phyloP scores from a whole-genome alignment of 345 rosid species.

The Populus simonii region DNA sequence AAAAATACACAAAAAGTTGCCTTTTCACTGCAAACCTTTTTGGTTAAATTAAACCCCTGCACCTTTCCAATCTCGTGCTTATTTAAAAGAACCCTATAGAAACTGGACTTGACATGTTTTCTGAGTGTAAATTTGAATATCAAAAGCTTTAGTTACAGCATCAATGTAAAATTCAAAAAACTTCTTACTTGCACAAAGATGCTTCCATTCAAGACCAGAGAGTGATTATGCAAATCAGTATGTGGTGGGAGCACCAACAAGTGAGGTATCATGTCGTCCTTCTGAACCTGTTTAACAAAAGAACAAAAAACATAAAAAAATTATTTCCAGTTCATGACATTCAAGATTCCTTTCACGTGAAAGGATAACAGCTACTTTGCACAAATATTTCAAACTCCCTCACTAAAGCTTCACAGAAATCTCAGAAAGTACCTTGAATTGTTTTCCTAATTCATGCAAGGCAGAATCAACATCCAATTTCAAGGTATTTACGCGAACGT shows the following conservation, averaged over 20 bases:
- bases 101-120: neutral
- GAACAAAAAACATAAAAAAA: neutral
- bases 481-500: conserved; percentile 82
- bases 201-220: conserved; percentile 63
- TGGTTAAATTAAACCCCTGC: neutral
- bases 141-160: neutral
- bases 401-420: conserved; percentile 8
- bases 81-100: neutral
- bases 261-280: conserved; percentile 68
- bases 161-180: neutral
- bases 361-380: neutral
- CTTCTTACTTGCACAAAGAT: conserved; percentile 67
- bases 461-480: conserved; percentile 71
- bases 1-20: neutral
- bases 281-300: conserved; percentile 52
- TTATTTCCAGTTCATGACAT: neutral
- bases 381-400: neutral
- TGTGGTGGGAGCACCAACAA: conserved; percentile 74
- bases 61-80: neutral
- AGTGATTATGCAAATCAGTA: conserved; percentile 84
- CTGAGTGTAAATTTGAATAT: neutral
- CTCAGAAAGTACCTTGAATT: conserved; percentile 42
- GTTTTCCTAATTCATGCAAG: conserved; percentile 54
- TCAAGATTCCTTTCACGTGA: neutral
- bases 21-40: neutral